phyloP scores from a whole-genome alignment of 2,329 filamentous ascomycete genomes.

The Exophiala aquamarina region DNA sequence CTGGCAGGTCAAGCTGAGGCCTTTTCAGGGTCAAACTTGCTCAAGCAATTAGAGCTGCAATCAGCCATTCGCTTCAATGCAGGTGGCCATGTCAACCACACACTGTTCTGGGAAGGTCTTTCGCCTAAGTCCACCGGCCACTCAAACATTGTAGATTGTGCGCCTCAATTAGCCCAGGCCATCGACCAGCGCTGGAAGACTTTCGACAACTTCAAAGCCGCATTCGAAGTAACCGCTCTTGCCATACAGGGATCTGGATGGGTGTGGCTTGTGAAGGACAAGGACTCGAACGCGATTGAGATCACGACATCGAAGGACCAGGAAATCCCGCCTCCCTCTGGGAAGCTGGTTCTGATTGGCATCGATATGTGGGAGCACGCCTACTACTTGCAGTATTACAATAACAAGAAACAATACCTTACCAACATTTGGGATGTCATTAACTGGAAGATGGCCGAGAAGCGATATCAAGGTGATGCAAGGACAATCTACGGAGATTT shows the following conservation, averaged over 20 bases:
- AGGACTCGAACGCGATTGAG: constrained; percentile 51
- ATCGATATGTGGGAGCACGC: constrained; percentile 95
- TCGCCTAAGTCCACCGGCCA: constrained; percentile 60
- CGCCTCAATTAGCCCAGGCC: constrained; percentile 58
- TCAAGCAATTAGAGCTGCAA: constrained; percentile 59
- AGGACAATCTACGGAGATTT: constrained; percentile 16
- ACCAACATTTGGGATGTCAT: constrained; percentile 22
- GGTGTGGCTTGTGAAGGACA: constrained; percentile 78
- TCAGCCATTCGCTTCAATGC: constrained; percentile 65
- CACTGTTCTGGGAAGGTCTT: constrained; percentile 75
- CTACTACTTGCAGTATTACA: constrained; percentile 69
- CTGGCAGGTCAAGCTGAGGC: constrained; percentile 68
- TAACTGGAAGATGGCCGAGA: constrained; percentile 24
- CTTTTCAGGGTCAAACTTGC: constrained; percentile 53
- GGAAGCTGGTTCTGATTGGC: constrained; percentile 63
- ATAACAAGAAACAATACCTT: constrained; percentile 26
- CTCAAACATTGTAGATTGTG: constrained; percentile 55
- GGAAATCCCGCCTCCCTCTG: constrained; percentile 46
- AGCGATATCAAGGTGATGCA: constrained; percentile 17
- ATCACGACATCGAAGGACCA: constrained; percentile 86
- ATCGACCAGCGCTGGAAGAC: constrained; percentile 69
- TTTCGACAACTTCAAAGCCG: constrained; percentile 63
- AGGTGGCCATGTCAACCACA: constrained; percentile 64
- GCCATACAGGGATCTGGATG: constrained; percentile 81
- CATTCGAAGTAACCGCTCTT: constrained; percentile 65